Percentiles rank a stretch among this genome's conserved stretches.
Evolutionary conservation across 176 grass and related monocot genomes (phyloP).

Genomic region (Pontederia paniculata): DNA sequence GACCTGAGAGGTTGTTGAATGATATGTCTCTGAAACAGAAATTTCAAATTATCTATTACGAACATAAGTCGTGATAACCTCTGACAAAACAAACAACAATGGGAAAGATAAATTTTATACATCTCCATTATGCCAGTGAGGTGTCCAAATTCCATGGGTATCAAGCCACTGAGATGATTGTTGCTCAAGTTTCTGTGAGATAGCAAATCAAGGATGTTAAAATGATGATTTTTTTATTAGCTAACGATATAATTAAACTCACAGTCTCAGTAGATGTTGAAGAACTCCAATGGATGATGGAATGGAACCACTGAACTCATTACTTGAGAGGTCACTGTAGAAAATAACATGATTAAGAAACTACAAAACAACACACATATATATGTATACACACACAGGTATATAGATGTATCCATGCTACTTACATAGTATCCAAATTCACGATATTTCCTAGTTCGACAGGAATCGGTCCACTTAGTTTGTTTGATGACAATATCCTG

Average conservation of each 20-base stretch:
- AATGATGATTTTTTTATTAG: neutral
- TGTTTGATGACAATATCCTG: slow-evolving; percentile 87
- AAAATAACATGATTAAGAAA: neutral
- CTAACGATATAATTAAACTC: slow-evolving; percentile 17
- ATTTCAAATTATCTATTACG: neutral
- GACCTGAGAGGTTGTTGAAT: slow-evolving; percentile 48
- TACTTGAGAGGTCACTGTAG: slow-evolving; percentile 72
- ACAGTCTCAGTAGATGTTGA: slow-evolving; percentile 86
- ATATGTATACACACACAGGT: neutral
- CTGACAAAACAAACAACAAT: neutral
- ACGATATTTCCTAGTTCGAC: slow-evolving; percentile 74
- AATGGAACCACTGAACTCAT: slow-evolving; percentile 72
- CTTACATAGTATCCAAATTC: slow-evolving; percentile 97
- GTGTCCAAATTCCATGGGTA: slow-evolving; percentile 82
- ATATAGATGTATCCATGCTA: neutral
- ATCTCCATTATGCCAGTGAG: slow-evolving; percentile 95
- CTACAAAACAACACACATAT: neutral
- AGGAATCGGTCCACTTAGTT: slow-evolving; percentile 66
- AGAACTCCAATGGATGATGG: slow-evolving; percentile 69
- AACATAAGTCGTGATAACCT: neutral
- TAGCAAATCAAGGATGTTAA: slow-evolving; percentile 12
- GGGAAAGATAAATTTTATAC: slow-evolving; percentile 20
- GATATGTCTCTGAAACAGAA: slow-evolving; percentile 14
- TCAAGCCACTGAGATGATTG: slow-evolving; percentile 56
- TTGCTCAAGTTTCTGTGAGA: slow-evolving; percentile 85